Percentiles rank a stretch among this genome's conserved stretches.
These are phyloP conservation scores for Boletus mariae DNA, from an alignment of 1,284 basidiomycete species.

Conservation along the genomic window DNA sequence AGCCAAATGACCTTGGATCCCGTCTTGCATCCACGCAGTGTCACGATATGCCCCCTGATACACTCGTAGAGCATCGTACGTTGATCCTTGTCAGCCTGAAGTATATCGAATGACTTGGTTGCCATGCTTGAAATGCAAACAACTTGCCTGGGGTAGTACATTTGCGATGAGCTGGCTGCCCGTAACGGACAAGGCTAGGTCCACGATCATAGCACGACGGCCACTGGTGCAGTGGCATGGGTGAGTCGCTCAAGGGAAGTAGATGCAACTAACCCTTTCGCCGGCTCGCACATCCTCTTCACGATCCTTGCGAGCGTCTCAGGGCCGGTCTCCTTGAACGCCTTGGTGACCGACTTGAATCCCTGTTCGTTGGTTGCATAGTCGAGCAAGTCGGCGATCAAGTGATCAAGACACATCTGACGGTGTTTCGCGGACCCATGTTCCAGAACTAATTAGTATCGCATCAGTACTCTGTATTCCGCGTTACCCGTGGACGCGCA, in stretches of 20 bases:
- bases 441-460: constrained; percentile 49
- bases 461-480: constrained; percentile 2
- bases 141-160: constrained; percentile 62
- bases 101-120: constrained; percentile 4
- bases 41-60: constrained; percentile 80
- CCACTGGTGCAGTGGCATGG: constrained; percentile 41
- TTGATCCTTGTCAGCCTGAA: constrained; percentile 76
- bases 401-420: constrained; percentile 66
- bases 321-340: constrained; percentile 75
- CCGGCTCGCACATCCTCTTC: constrained; percentile 76
- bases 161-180: constrained; percentile 80
- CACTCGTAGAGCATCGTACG: constrained; percentile 74
- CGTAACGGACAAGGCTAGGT: constrained; percentile 74
- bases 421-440: constrained; percentile 73
- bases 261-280: constrained; percentile 53
- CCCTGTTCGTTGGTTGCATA: constrained; percentile 79
- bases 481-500: constrained; percentile 35
- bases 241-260: constrained; percentile 2
- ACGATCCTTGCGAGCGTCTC: constrained; percentile 69
- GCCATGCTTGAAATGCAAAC: constrained; percentile 1
- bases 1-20: constrained; percentile 86
- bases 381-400: constrained; percentile 67
- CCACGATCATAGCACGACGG: constrained; percentile 77
- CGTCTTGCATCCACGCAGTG: constrained; percentile 79
- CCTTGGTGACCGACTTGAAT: constrained; percentile 77